Evolutionary conservation across 495 filamentous ascomycete genomes (phyloP).

Genomic region (Neurospora tetrasperma): DNA sequence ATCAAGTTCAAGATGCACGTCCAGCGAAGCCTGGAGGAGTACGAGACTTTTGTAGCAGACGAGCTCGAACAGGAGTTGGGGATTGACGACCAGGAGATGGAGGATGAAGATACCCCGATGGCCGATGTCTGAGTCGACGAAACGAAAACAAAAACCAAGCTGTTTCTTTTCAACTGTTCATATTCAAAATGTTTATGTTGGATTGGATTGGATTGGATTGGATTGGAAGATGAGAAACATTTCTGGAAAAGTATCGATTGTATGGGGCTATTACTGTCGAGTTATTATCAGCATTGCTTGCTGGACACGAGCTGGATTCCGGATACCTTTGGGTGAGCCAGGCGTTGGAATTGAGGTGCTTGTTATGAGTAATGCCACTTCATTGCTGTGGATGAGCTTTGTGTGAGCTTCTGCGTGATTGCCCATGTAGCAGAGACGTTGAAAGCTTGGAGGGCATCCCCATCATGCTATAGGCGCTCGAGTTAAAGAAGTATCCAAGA

Average conservation of each 20-base stretch:
- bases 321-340: neutral
- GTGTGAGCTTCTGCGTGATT: neutral
- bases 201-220: neutral
- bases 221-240: neutral
- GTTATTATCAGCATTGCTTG: neutral
- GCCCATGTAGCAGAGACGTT: neutral
- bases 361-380: neutral
- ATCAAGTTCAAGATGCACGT: constrained; percentile 98
- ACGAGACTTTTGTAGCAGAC: constrained; percentile 82
- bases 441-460: neutral
- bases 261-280: neutral
- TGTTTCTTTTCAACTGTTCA: neutral
- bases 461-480: neutral
- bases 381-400: neutral
- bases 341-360: neutral
- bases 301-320: constrained; percentile 3
- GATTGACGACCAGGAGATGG: constrained; percentile 31
- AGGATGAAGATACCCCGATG: constrained; percentile 27
- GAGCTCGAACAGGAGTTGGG: constrained; percentile 78
- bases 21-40: constrained; percentile 82
- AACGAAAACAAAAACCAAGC: constrained; percentile 19
- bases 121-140: constrained; percentile 7
- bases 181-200: neutral
- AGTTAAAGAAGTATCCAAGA: neutral
- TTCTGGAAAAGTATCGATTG: neutral